These are phyloP conservation scores for Leucocoprinus leucothites DNA, from an alignment of 768 basidiomycete species.

Conservation along the genomic window DNA sequence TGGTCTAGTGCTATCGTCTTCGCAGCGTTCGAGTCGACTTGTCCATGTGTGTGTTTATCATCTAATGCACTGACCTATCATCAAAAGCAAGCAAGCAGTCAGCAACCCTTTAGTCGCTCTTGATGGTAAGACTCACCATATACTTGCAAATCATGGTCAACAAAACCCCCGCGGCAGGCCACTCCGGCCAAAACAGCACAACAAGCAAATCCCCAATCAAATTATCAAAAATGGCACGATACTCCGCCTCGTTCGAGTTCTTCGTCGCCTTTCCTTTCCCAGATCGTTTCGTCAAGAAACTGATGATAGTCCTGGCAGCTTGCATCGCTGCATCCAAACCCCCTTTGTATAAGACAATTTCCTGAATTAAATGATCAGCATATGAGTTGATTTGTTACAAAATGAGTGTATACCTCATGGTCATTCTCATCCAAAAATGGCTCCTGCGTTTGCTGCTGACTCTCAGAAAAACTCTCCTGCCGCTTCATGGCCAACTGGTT, in stretches of 20 bases:
- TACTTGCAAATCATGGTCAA: conserved; percentile 78
- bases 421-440: conserved; percentile 68
- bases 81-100: too few relatives aligned
- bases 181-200: conserved; percentile 94
- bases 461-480: conserved; percentile 60
- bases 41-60: conserved; percentile 67
- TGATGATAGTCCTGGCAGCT: conserved; percentile 80
- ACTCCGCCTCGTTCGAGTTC: conserved; percentile 92
- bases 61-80: conserved; percentile 76
- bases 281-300: conserved; percentile 68
- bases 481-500: conserved; percentile 57
- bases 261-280: conserved; percentile 88
- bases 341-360: conserved; percentile 65
- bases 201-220: conserved; percentile 83
- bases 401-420: conserved; percentile 40
- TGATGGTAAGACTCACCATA: conserved; percentile 57
- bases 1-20: conserved; percentile 92
- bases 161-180: conserved; percentile 88
- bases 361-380: conserved; percentile 34
- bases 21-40: conserved; percentile 76
- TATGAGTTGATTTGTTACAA: neutral
- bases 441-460: conserved; percentile 31
- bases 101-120: too few relatives aligned
- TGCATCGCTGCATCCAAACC: conserved; percentile 81
- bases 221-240: conserved; percentile 89